A percentile compares a stretch with the other conserved stretches of the same genome.
These are phyloP conservation scores for Homolaphlyctis polyrhiza DNA, from an alignment of 371 early-diverging fungal genomes.

Conservation along the genomic window DNA sequence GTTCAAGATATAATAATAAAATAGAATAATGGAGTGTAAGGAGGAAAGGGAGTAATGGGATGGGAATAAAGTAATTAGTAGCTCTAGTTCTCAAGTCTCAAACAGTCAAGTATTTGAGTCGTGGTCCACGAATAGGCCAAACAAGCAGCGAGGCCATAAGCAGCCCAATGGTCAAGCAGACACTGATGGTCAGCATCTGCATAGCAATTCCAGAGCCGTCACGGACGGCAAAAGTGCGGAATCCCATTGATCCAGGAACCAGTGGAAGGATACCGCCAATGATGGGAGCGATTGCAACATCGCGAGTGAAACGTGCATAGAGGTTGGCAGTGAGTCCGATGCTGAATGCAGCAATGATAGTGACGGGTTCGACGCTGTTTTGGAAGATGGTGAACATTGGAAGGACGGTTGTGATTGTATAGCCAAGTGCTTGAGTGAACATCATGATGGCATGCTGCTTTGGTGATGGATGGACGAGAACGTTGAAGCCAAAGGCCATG, in stretches of 20 bases:
- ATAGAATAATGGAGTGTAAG: no score
- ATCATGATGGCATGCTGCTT: conserved; percentile 31
- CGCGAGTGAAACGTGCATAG: conserved; percentile 41
- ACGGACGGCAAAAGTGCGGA: conserved; percentile 23
- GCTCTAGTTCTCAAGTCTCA: no score
- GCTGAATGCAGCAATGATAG: conserved; percentile 21
- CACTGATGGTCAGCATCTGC: conserved; percentile 49
- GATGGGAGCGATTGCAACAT: conserved; percentile 49
- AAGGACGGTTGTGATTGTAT: conserved; percentile 14
- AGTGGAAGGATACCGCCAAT: conserved; percentile 47
- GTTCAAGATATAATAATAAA: no score
- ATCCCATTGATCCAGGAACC: conserved; percentile 54
- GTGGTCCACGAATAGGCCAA: conserved; percentile 38
- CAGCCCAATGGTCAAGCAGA: conserved; percentile 51
- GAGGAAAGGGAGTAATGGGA: no score
- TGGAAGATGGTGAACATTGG: conserved; percentile 14
- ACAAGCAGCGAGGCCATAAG: conserved; percentile 50
- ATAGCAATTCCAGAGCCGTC: conserved; percentile 34
- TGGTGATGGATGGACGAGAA: conserved; percentile 22
- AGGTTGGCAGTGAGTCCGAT: conserved; percentile 32
- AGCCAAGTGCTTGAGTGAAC: conserved; percentile 25
- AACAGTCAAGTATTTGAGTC: conserved; percentile 25
- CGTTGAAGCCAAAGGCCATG: conserved; percentile 18
- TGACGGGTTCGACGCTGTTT: conserved; percentile 16
- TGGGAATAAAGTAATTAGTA: no score